Base-by-base conservation (phyloP, 202 grass and related monocot species). In the Hordeum pubiflorum region DNA sequence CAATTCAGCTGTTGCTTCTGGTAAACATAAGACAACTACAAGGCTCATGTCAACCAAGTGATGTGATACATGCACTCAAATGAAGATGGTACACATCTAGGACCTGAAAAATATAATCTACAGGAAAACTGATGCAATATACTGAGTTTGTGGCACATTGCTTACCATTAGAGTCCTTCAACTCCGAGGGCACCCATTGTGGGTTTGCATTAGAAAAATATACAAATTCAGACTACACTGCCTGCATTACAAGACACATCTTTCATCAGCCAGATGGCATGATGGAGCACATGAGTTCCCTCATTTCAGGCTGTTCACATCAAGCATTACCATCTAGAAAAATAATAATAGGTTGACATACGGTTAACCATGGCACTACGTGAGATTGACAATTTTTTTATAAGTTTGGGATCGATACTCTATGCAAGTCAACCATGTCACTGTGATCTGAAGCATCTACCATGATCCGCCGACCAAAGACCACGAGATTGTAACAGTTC, bases 401-500 rank as follows among this genome's bases (percentile, higher is more conserved):
- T 43, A 75, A 34, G 6, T 70, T 46, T 41, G 23, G 55, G 41
- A 66, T 70, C 41, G 57, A 70, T 81, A 88, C 50, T 15, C 26
- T 37, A 77, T 76, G 78, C 52, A 77, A 81, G 71, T 81, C 82
- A 88, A 72, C 82, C 74, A 76, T 80, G 54, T 62, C 60, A 80
- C 76, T 84, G 70, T 80, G 76, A 79, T 75, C 69, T 63, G 32
- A 80, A 80, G 77, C 86, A 88, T 80, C 62, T 54, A 66, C 17
- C 76, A 69, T 69, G 69, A n/a, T 50, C 71, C 21, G 74, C 75
- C 48, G 48, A 68, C 58, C 74, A 59, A 78, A 69, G 40, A 36
- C 54, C 32, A 77, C 12, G 1, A 59, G n/a, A 64, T 83, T 9
- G 1, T 12, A 72, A 79, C 31, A 68, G 61, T 41, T 82, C 27